Evolutionary conservation across 805 yeast species (phyloP).

Genomic region (Spathaspora sp.): DNA sequence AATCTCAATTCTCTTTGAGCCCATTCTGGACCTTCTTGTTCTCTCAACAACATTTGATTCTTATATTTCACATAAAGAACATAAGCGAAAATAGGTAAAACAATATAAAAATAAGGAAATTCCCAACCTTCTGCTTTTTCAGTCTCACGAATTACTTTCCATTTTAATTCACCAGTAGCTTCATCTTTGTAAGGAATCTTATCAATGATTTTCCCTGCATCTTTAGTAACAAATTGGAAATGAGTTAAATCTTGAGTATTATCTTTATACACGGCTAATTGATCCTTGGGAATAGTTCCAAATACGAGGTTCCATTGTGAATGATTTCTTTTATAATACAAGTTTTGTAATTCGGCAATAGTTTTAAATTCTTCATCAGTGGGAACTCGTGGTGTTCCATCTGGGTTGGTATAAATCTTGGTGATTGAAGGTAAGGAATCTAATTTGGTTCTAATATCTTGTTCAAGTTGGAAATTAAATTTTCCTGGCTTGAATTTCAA

Average conservation of each 20-base stretch:
- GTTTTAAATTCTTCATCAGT: conserved; percentile 67
- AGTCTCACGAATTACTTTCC: conserved; percentile 73
- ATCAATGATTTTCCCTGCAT: conserved; percentile 63
- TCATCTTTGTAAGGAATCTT: conserved; percentile 82
- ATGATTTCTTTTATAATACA: conserved; percentile 55
- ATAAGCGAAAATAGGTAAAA: conserved; percentile 65
- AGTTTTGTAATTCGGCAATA: conserved; percentile 65
- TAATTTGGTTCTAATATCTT: conserved; percentile 58
- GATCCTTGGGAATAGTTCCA: conserved; percentile 49
- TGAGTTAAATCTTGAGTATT: conserved; percentile 60
- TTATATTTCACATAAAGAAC: conserved; percentile 49
- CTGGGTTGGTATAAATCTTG: conserved; percentile 67
- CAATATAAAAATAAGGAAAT: conserved; percentile 62
- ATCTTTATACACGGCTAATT: conserved; percentile 52
- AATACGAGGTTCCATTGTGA: conserved; percentile 44
- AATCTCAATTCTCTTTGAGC: conserved; percentile 77
- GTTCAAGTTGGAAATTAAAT: conserved; percentile 50
- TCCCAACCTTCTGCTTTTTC: conserved; percentile 85
- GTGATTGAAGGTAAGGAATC: conserved; percentile 62
- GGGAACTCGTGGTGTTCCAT: conserved; percentile 71
- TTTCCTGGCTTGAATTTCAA: conserved; percentile 35
- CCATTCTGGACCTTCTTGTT: conserved; percentile 60
- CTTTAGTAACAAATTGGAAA: conserved; percentile 49
- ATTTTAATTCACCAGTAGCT: conserved; percentile 70
- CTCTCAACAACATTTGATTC: conserved; percentile 38